These are phyloP conservation scores for Naganishia onofrii DNA, from an alignment of 768 basidiomycete species.

Conservation along the genomic window DNA sequence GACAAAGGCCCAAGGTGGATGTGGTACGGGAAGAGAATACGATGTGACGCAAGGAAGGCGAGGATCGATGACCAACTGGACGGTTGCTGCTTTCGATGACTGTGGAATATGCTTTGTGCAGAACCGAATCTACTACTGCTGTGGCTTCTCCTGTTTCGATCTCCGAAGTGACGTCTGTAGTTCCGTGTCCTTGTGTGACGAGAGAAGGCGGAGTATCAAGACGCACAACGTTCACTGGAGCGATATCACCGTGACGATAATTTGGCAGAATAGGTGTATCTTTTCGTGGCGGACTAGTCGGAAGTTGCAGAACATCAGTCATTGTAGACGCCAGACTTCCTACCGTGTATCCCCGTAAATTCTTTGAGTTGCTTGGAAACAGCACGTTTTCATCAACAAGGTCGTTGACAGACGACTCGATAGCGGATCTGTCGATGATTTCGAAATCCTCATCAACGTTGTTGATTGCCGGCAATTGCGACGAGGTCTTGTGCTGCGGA, in stretches of 20 bases:
- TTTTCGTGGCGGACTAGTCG: neutral
- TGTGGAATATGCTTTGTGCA: neutral
- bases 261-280: neutral
- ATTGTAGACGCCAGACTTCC: neutral
- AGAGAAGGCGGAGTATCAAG: neutral
- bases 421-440: neutral
- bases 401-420: neutral
- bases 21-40: conserved; percentile 15
- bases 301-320: neutral
- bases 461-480: too few relatives aligned
- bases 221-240: neutral
- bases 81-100: conserved; percentile 3
- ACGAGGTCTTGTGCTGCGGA: too few relatives aligned
- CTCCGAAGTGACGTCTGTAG: neutral
- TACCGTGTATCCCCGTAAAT: neutral
- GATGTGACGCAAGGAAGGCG: neutral
- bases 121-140: neutral
- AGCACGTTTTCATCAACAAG: neutral
- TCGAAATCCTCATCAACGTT: neutral
- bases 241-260: neutral
- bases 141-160: neutral
- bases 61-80: conserved; percentile 18
- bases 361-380: neutral
- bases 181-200: neutral
- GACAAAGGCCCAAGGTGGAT: neutral